Evolutionary conservation across 768 basidiomycete species (phyloP), one percentile per base, ranked within the genome.

Genomic region (Sarcodon sp.): DNA sequence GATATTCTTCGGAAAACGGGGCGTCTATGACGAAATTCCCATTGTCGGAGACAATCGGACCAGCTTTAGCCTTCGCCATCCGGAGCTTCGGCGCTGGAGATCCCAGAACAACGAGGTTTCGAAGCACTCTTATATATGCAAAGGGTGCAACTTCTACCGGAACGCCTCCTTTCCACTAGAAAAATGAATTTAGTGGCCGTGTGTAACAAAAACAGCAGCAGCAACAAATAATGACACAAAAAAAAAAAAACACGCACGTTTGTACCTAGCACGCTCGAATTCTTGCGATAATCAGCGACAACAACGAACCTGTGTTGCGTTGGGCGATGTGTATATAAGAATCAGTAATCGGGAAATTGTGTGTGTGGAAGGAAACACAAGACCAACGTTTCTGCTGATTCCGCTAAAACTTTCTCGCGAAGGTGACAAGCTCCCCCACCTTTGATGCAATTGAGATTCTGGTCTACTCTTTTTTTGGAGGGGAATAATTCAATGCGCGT

Each of bases 21-120:
- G 96, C 96, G 58, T 99, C 96, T 54, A 99, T 94, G 55, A 97
- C 75, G 63, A 99, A 98, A 66, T 96, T 97, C 16, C 90, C 89
- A 55, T 99, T 99, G 63, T 99, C 96, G 4, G 88, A 77, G 13
- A 99, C 94, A 37, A 99, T 88, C 9, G 94, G 96, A 7, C 96
- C 94, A 43, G 93, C 93, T 65, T 87, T 87, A 59, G 83, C 83
- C 52, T 84, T 78, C 3, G 89, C 96, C 94, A 99, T 97, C 37
- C 94, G 76, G 36, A 99, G 71, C n/a, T 69, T 69, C 6, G 93
- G 83, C 10, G 74, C 73, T 12, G 83, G 78, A 0, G 81, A 83
- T 27, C 77, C 80, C 35, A 87, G 61, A 27, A 63, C 60, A 46
- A 74, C 77, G 34, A 93, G 64, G 60, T 79, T 82, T 56, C 77